phyloP scores from a whole-genome alignment of 352 stramenopile species.

The Pythium chondricola region DNA sequence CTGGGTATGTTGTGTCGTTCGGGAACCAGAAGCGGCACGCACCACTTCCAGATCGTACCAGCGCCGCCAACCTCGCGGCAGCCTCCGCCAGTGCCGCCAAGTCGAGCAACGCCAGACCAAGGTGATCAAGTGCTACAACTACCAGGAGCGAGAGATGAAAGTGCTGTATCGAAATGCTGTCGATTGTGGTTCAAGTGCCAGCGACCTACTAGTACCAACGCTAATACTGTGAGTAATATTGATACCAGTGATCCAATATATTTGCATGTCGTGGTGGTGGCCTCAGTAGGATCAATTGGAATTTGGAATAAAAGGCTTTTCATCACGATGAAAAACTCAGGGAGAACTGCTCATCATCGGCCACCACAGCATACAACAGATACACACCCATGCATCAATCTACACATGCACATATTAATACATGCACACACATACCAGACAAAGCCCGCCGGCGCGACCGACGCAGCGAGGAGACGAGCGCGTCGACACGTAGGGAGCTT shows the following conservation, averaged over 20 bases:
- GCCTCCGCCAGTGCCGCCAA: constrained; percentile 10
- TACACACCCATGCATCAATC: constrained; percentile 15
- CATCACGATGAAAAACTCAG: constrained; percentile 56
- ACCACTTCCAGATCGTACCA: constrained; percentile 17
- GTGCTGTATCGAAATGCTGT: too few relatives aligned
- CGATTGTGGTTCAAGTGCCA: too few relatives aligned
- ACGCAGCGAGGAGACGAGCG: not conserved
- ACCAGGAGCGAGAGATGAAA: not conserved
- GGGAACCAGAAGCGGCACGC: constrained; percentile 45
- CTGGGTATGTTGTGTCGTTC: constrained; percentile 37
- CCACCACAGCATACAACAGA: too few relatives aligned
- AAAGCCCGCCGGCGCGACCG: not conserved
- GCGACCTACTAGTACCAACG: too few relatives aligned
- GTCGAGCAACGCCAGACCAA: not conserved
- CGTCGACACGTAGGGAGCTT: too few relatives aligned
- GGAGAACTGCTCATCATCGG: constrained; percentile 70
- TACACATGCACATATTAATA: constrained; percentile 19
- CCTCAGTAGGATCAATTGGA: constrained; percentile 89
- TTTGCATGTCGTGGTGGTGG: constrained; percentile 23
- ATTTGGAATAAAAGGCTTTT: constrained; percentile 63
- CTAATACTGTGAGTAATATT: too few relatives aligned
- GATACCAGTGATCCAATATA: too few relatives aligned
- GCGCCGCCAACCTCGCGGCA: constrained; percentile 6
- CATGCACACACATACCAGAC: constrained; percentile 1
- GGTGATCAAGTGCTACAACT: constrained; percentile 1